Percentiles rank a stretch among this genome's conserved stretches.
Evolutionary conservation across 2,329 filamentous ascomycete species (phyloP).

Genomic region (Aspergillus eucalypticola): DNA sequence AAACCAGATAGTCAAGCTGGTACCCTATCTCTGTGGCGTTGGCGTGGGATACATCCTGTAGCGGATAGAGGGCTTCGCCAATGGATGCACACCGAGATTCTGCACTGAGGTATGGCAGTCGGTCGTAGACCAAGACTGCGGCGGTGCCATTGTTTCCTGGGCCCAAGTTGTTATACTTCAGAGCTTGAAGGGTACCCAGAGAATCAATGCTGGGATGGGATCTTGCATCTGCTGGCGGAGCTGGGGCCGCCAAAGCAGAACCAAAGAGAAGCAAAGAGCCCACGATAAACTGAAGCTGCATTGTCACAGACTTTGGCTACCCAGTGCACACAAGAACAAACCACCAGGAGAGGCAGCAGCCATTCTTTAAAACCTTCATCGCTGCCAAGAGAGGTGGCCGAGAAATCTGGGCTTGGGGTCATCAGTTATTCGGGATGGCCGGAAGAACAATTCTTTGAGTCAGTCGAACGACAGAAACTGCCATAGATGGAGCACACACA

Average conservation of each 20-base stretch:
- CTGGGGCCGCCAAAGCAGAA: slow-evolving; percentile 16
- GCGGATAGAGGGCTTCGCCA: slow-evolving; percentile 24
- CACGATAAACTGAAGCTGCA: slow-evolving; percentile 16
- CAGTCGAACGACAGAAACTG: not conserved
- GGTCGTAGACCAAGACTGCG: slow-evolving; percentile 22
- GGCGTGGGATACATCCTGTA: slow-evolving; percentile 6
- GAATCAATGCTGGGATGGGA: slow-evolving; percentile 12
- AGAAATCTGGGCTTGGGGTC: not conserved
- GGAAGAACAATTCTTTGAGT: not conserved
- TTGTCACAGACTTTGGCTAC: not conserved
- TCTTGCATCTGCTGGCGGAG: slow-evolving; percentile 8
- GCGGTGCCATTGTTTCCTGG: slow-evolving; percentile 28
- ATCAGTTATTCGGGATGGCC: not conserved
- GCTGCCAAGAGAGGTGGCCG: not conserved
- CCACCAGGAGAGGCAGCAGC: not conserved
- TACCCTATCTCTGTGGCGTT: slow-evolving; percentile 24
- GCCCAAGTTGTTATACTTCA: slow-evolving; percentile 30
- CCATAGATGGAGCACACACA: not conserved
- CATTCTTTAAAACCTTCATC: not conserved
- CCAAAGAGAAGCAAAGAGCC: slow-evolving; percentile 15
- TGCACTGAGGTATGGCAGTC: slow-evolving; percentile 15
- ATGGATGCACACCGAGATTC: slow-evolving; percentile 22
- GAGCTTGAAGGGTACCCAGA: slow-evolving; percentile 21
- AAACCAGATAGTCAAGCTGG: slow-evolving; percentile 28
- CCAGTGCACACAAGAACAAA: not conserved